Percentiles rank a stretch among this genome's conserved stretches.
phyloP scores from a whole-genome alignment of 2,329 filamentous ascomycete genomes.

The Colletotrichum spaethianum region DNA sequence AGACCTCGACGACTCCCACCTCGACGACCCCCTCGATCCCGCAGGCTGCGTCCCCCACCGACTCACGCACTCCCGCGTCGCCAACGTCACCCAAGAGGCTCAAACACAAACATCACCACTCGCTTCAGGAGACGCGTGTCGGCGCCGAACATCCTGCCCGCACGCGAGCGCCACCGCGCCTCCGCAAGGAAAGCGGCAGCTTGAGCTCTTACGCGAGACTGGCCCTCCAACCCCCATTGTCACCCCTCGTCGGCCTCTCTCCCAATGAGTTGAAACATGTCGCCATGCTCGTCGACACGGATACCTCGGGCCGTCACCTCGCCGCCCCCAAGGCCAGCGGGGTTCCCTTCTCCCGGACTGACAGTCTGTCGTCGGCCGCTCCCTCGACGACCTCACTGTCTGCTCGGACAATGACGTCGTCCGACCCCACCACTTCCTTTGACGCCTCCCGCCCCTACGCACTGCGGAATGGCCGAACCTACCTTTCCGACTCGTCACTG shows the following conservation, averaged over 20 bases:
- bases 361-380: conserved; percentile 63
- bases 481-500: conserved; percentile 80
- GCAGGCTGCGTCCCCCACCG: conserved; percentile 32
- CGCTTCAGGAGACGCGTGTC: conserved; percentile 25
- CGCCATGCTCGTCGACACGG: conserved; percentile 51
- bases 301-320: conserved; percentile 41
- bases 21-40: conserved; percentile 37
- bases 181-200: conserved; percentile 37
- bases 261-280: conserved; percentile 53
- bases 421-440: conserved; percentile 62
- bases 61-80: conserved; percentile 41
- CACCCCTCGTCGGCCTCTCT: conserved; percentile 30
- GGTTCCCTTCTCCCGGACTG: conserved; percentile 57
- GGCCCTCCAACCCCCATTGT: conserved; percentile 21
- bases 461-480: conserved; percentile 84
- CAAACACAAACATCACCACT: conserved; percentile 36
- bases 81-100: conserved; percentile 37
- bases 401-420: conserved; percentile 63
- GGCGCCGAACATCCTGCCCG: conserved; percentile 15
- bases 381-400: conserved; percentile 57
- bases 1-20: conserved; percentile 37
- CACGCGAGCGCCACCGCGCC: conserved; percentile 25
- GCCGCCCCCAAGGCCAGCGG: conserved; percentile 50
- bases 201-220: conserved; percentile 30
- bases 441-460: conserved; percentile 69